A percentile compares a stretch with the other conserved stretches of the same genome.
These are phyloP conservation scores for Xerocomus potaroensis DNA, from an alignment of 768 basidiomycete species.

Conservation along the genomic window DNA sequence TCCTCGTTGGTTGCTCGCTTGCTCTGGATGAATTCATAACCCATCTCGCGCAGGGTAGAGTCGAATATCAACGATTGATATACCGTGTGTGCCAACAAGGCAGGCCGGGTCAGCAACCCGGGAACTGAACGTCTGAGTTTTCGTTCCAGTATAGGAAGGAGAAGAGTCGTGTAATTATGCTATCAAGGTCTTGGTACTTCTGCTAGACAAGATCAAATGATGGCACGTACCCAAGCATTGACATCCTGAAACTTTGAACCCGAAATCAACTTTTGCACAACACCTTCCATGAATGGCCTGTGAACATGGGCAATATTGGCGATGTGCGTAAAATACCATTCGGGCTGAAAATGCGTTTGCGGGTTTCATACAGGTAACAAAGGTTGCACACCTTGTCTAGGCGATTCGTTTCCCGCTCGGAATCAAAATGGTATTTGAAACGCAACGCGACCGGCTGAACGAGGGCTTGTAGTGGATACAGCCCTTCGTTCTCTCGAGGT, in stretches of 20 bases:
- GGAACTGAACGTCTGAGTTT: constrained; percentile 78
- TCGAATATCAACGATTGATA: constrained; percentile 92
- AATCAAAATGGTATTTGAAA: constrained; percentile 95
- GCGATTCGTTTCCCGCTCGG: constrained; percentile 79
- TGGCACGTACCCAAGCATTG: constrained; percentile 66
- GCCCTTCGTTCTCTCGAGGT: constrained; percentile 37
- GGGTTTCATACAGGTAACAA: neutral
- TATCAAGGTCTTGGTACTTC: constrained; percentile 29
- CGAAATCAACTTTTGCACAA: constrained; percentile 67
- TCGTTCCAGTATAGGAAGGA: constrained; percentile 71
- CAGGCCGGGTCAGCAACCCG: constrained; percentile 66
- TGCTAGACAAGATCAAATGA: neutral
- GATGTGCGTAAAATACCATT: constrained; percentile 95
- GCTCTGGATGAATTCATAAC: constrained; percentile 49
- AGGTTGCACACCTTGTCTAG: constrained; percentile 71
- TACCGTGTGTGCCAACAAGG: constrained; percentile 90
- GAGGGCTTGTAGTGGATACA: constrained; percentile 84
- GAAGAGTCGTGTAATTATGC: constrained; percentile 79
- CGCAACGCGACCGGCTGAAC: constrained; percentile 78
- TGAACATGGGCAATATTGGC: constrained; percentile 87
- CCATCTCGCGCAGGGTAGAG: constrained; percentile 65
- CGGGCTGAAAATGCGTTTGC: constrained; percentile 55
- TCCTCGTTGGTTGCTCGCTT: constrained; percentile 11
- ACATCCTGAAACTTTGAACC: constrained; percentile 58
- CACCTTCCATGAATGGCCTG: constrained; percentile 67